Base-by-base conservation (phyloP, 192 early-diverging fungal species). In the Entomortierella parvispora region DNA sequence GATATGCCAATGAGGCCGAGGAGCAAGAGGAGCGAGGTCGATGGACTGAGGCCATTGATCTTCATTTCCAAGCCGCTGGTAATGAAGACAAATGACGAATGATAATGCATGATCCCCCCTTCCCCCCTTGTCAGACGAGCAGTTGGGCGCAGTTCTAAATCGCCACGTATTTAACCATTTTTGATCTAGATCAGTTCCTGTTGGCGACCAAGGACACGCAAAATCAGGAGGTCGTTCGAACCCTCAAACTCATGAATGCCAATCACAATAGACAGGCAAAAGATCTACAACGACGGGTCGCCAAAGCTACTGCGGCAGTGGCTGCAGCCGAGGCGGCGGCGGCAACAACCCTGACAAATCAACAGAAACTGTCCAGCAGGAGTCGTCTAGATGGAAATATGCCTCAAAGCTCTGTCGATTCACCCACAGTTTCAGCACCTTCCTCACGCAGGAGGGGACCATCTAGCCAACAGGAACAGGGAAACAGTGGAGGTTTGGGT, bases 61-160 rank as follows among this genome's bases (percentile, higher is more conserved):
- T 88, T 49, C 90, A 93, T 80, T 82, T 87, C 42, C 72, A 80
- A 57, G 92, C 92, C 20, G 92, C 92, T 51, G 88, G 89, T 90
- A 79, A n/a, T 14, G 37, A 0, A 6, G 17, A 42, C 31, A n/a
- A n/a, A n/a, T n/a, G n/a, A n/a, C n/a, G n/a, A n/a, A n/a, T n/a
- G n/a, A n/a, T n/a, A n/a, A n/a, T n/a, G n/a, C n/a, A n/a, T n/a
- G n/a, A n/a, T n/a, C n/a, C n/a, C n/a, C n/a, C n/a, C n/a, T n/a
- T n/a, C n/a, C n/a, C n/a, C n/a, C n/a, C n/a, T n/a, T n/a, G n/a
- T n/a, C n/a, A n/a, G n/a, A n/a, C n/a, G n/a, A n/a, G n/a, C n/a
- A n/a, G 23, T 56, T 4, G 2, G 14, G 7, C 11, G 28, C 17
- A 15, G 17, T 1, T 23, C 18, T 4, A 11, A 23, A 11, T 32